These are phyloP conservation scores for Chlamydomonas eustigma DNA, from an alignment of 139 green algal species.

Conservation along the genomic window DNA sequence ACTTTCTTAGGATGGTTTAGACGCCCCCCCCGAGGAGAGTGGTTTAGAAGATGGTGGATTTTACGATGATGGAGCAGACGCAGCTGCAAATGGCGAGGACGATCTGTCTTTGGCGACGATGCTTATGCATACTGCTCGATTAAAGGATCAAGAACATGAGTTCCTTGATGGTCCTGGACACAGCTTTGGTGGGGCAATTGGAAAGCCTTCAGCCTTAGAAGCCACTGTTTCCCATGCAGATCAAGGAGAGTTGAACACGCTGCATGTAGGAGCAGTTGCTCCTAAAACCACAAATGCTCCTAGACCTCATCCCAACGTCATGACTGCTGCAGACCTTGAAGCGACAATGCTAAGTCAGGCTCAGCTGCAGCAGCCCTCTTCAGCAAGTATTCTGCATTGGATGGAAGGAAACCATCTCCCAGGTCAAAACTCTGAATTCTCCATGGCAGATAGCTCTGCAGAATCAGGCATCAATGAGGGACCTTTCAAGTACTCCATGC, in stretches of 20 bases:
- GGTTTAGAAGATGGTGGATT: neutral
- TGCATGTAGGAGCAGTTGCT: too few species aligned
- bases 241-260: too few species aligned
- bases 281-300: too few species aligned
- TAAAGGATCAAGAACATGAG: neutral
- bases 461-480: neutral
- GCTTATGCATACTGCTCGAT: neutral
- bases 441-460: too few species aligned
- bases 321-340: slow-evolving; percentile 41
- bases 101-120: neutral
- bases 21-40: slow-evolving; percentile 62
- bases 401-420: too few species aligned
- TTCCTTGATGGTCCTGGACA: too few species aligned
- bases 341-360: slow-evolving; percentile 37
- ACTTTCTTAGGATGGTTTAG: slow-evolving; percentile 61
- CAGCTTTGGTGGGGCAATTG: too few species aligned
- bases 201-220: too few species aligned
- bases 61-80: slow-evolving; percentile 1
- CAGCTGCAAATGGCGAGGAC: slow-evolving; percentile 26
- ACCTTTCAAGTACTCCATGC: neutral
- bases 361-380: slow-evolving; percentile 12
- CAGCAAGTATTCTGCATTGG: too few species aligned
- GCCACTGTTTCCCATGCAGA: too few species aligned
- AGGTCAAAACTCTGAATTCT: too few species aligned
- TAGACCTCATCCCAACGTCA: neutral